These are phyloP conservation scores for Solanum habrochaites DNA, from an alignment of 257 asterid species.

Conservation along the genomic window DNA sequence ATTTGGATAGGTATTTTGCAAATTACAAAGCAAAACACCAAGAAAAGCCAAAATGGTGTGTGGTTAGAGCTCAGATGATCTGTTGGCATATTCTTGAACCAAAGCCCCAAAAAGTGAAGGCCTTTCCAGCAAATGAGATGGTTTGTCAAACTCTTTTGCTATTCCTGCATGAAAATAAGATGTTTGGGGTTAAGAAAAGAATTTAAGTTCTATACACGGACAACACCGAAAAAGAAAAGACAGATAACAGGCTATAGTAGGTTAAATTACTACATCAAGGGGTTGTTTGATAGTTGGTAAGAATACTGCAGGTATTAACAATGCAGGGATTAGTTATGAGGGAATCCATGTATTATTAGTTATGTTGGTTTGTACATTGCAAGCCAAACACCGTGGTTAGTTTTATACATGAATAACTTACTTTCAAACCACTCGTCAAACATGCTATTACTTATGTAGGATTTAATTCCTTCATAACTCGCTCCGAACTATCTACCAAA, in stretches of 20 bases:
- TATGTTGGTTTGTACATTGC: background rate
- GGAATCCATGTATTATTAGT: background rate
- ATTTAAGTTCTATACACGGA: background rate
- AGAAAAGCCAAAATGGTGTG: background rate
- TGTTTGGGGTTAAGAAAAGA: background rate
- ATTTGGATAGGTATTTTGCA: background rate
- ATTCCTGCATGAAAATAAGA: constrained; percentile 26
- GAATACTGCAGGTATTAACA: background rate
- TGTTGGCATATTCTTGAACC: constrained; percentile 90
- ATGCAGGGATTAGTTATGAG: background rate
- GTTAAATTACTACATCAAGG: background rate
- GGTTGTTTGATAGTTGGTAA: background rate
- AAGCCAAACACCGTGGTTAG: background rate
- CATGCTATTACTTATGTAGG: background rate
- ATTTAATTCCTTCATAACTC: background rate
- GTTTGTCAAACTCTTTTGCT: constrained; percentile 75
- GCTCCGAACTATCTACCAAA: background rate
- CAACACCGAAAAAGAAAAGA: background rate
- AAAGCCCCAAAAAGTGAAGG: constrained; percentile 83
- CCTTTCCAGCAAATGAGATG: constrained; percentile 62
- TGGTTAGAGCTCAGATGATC: constrained; percentile 60
- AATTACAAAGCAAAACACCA: background rate
- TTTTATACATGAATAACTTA: background rate
- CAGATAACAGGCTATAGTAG: background rate
- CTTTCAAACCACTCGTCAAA: background rate